Evolutionary conservation across 2,329 filamentous ascomycete species (phyloP).

Genomic region (Nemania serpens): DNA sequence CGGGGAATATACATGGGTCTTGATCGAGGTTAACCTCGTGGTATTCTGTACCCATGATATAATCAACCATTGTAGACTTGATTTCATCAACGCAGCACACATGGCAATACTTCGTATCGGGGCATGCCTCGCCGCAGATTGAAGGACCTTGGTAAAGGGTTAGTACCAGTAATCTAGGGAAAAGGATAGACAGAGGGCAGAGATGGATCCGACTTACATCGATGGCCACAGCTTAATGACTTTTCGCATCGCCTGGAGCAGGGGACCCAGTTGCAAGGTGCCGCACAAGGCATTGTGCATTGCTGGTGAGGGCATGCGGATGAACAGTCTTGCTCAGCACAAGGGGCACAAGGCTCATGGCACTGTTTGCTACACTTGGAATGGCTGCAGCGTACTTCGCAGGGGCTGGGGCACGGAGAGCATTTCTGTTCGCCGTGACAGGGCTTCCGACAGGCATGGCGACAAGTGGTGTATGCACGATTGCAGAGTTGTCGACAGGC

Average conservation of each 20-base stretch:
- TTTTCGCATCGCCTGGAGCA: constrained; percentile 64
- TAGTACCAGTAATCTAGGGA: neutral
- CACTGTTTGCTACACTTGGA: constrained; percentile 61
- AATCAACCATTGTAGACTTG: constrained; percentile 58
- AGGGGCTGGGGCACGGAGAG: constrained; percentile 52
- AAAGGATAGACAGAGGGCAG: neutral
- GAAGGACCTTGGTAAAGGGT: constrained; percentile 41
- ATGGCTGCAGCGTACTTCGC: constrained; percentile 62
- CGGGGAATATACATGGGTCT: constrained; percentile 64
- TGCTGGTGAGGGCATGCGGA: constrained; percentile 59
- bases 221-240: constrained; percentile 61
- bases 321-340: constrained; percentile 57
- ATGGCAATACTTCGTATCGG: constrained; percentile 58
- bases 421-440: constrained; percentile 60
- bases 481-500: constrained; percentile 55
- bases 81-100: constrained; percentile 52
- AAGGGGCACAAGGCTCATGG: constrained; percentile 64
- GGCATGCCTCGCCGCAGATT: constrained; percentile 68
- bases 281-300: constrained; percentile 51
- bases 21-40: constrained; percentile 61
- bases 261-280: constrained; percentile 69
- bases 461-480: constrained; percentile 57
- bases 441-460: constrained; percentile 54
- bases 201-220: constrained; percentile 46
- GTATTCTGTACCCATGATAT: constrained; percentile 54